phyloP scores from a whole-genome alignment of 208 protist genomes.

The Crithidia expoeki region DNA sequence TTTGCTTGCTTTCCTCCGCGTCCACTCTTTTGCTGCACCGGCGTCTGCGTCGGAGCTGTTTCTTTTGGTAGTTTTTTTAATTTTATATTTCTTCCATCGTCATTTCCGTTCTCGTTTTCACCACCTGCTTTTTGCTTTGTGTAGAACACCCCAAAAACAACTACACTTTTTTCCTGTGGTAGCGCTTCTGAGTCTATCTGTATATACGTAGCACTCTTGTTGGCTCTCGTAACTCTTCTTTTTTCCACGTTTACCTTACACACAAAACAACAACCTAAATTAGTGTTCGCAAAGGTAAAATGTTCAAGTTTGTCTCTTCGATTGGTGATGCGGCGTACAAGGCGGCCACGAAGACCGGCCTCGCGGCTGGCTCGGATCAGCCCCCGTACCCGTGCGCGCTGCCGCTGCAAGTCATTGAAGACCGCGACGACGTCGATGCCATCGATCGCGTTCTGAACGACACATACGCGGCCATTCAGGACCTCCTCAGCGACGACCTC shows the following conservation, averaged over 20 bases:
- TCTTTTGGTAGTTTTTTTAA: constrained; percentile 8
- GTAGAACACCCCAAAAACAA: too few species aligned
- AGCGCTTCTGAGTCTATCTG: too few species aligned
- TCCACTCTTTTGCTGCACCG: constrained; percentile 21
- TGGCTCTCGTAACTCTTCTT: too few species aligned
- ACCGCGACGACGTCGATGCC: constrained; percentile 41
- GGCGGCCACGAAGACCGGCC: constrained; percentile 73
- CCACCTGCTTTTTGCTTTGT: too few species aligned
- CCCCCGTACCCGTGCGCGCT: constrained; percentile 86
- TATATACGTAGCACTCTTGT: too few species aligned
- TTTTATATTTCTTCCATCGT: constrained; percentile 12
- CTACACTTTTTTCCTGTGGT: too few species aligned
- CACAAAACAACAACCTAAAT: constrained; percentile 12
- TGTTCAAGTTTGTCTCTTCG: constrained; percentile 72
- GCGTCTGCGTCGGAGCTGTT: too few species aligned
- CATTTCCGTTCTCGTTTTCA: constrained; percentile 3
- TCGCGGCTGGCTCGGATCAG: constrained; percentile 73
- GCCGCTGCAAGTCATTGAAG: constrained; percentile 66
- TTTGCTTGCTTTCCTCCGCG: constrained; percentile 2
- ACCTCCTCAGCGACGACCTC: constrained; percentile 64
- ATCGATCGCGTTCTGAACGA: constrained; percentile 61
- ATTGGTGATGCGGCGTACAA: constrained; percentile 80
- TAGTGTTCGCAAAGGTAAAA: constrained; percentile 11
- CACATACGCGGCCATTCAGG: constrained; percentile 54
- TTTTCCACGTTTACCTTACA: too few species aligned